Evolutionary conservation across 305 asterid species (phyloP).

Genomic region (Fraxinus greggii): DNA sequence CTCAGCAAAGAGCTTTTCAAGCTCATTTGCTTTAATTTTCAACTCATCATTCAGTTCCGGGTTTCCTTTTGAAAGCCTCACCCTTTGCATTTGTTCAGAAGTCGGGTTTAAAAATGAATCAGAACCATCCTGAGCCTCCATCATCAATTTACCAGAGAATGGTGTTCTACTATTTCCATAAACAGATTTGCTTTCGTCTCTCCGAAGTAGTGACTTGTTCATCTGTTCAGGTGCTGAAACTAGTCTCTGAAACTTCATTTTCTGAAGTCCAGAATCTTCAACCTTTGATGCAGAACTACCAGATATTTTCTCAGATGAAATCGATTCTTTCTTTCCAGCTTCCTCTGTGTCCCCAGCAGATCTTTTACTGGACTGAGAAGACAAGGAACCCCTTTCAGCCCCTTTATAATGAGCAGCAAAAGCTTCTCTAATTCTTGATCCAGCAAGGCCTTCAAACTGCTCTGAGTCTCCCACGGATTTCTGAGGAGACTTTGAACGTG

Average conservation of each 20-base stretch:
- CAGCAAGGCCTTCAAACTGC: slow-evolving; percentile 46
- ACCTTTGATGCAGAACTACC: slow-evolving; percentile 36
- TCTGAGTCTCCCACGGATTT: slow-evolving; percentile 39
- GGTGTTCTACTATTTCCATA: slow-evolving; percentile 31
- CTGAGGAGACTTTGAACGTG: slow-evolving; percentile 34
- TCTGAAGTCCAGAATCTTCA: slow-evolving; percentile 55
- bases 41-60: slow-evolving; percentile 83
- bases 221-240: slow-evolving; percentile 44
- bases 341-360: slow-evolving; percentile 40
- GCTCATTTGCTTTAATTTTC: slow-evolving; percentile 81
- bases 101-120: slow-evolving; percentile 52
- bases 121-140: slow-evolving; percentile 46
- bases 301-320: slow-evolving; percentile 35
- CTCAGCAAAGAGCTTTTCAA: slow-evolving; percentile 80
- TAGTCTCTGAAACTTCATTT: slow-evolving; percentile 42
- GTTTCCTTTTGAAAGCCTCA: slow-evolving; percentile 69
- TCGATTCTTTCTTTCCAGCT: slow-evolving; percentile 36
- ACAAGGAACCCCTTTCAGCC: slow-evolving; percentile 39
- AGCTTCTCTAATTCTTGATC: slow-evolving; percentile 53
- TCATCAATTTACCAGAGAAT: slow-evolving; percentile 37
- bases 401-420: slow-evolving; percentile 49
- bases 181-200: slow-evolving; percentile 30
- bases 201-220: slow-evolving; percentile 44
- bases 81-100: slow-evolving; percentile 55
- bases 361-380: slow-evolving; percentile 45